Conservation (phyloP, 2,329 filamentous ascomycete genomes). For the Alternaria longipes region DNA sequence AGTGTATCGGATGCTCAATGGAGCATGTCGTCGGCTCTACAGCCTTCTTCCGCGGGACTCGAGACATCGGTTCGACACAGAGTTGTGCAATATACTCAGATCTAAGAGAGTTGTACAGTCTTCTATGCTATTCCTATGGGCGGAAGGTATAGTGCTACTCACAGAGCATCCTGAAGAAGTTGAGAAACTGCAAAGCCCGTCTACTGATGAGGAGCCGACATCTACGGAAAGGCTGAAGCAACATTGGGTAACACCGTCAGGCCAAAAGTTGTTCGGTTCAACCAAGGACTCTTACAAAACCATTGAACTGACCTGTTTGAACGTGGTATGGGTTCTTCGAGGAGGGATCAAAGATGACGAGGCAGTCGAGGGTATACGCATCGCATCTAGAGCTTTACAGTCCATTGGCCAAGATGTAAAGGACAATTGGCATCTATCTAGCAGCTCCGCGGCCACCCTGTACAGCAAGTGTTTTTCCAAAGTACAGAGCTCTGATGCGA, state of each 20-base stretch:
- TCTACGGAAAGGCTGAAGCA: conserved; percentile 15
- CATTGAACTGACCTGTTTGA: conserved; percentile 41
- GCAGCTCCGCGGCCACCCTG: conserved; percentile 22
- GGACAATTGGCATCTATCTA: conserved; percentile 35
- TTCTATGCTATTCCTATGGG: conserved; percentile 45
- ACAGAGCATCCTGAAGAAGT: conserved; percentile 33
- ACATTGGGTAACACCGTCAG: conserved; percentile 43
- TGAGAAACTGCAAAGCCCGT: neutral
- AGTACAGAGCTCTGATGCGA: conserved; percentile 30
- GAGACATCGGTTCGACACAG: conserved; percentile 38
- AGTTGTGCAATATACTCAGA: conserved; percentile 39
- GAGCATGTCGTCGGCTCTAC: conserved; percentile 46
- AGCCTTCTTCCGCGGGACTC: conserved; percentile 32
- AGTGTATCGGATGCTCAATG: conserved; percentile 47
- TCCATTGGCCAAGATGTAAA: conserved; percentile 32
- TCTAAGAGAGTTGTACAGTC: conserved; percentile 33
- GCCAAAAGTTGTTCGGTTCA: conserved; percentile 45
- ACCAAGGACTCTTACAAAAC: conserved; percentile 37
- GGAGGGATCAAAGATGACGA: conserved; percentile 36
- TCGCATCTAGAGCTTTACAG: conserved; percentile 41
- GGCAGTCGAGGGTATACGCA: conserved; percentile 43
- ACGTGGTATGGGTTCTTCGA: conserved; percentile 43
- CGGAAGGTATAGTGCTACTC: conserved; percentile 44
- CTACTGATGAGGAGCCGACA: conserved; percentile 9
- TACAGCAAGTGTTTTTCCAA: conserved; percentile 43